Percentiles rank a stretch among this genome's conserved stretches.
phyloP scores from a whole-genome alignment of 2,329 filamentous ascomycete genomes.

The Diaporthe sp. region DNA sequence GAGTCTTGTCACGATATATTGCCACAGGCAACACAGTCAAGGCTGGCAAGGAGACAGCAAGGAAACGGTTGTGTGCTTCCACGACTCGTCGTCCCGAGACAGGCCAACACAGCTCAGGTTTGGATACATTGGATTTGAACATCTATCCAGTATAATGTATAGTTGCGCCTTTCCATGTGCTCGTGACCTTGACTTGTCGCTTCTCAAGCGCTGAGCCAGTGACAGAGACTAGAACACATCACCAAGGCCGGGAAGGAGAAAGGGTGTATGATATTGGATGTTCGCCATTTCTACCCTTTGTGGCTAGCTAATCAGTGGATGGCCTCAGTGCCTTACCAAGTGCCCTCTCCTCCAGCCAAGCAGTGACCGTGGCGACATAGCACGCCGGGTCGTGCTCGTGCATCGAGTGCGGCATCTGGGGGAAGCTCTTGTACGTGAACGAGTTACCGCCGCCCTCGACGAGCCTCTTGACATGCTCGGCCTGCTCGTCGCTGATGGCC shows the following conservation, averaged over 20 bases:
- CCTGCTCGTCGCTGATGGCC: conserved; percentile 37
- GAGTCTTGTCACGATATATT: background rate
- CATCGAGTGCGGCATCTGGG: conserved; percentile 42
- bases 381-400: conserved; percentile 40
- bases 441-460: conserved; percentile 40
- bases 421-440: conserved; percentile 39
- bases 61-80: background rate
- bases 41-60: background rate
- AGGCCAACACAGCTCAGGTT: background rate
- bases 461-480: conserved; percentile 36
- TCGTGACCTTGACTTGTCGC: background rate
- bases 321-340: conserved; percentile 36
- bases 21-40: background rate
- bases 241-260: background rate
- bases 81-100: background rate
- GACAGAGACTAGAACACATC: background rate
- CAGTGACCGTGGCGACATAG: conserved; percentile 39
- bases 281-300: background rate
- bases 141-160: too few relatives aligned
- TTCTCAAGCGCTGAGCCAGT: background rate
- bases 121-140: background rate
- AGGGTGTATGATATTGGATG: background rate
- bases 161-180: too few relatives aligned
- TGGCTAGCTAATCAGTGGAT: conserved; percentile 10
- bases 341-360: conserved; percentile 38